Evolutionary conservation across 257 asterid species (phyloP).

Genomic region (Jaltomata sinuosa): DNA sequence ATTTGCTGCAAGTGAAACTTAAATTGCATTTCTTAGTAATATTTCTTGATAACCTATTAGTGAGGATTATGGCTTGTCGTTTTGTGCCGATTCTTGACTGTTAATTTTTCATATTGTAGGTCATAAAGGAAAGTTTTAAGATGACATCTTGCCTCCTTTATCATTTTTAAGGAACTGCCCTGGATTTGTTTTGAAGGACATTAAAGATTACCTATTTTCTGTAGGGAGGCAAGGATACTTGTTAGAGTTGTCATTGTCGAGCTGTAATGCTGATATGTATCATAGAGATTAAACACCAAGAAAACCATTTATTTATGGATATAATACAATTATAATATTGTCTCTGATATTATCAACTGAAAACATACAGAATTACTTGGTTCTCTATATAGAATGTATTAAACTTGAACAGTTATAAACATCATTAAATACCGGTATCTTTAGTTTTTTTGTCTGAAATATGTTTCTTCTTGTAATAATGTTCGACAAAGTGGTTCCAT

Average conservation of each 20-base stretch:
- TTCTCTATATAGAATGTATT: neutral
- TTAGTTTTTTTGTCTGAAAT: neutral
- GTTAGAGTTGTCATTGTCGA: neutral
- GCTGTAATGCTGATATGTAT: neutral
- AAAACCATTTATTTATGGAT: neutral
- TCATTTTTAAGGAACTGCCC: constrained; percentile 8
- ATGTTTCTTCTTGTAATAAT: neutral
- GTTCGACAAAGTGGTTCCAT: too few relatives aligned
- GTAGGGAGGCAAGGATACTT: neutral
- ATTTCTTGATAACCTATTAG: neutral
- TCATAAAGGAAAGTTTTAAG: constrained; percentile 5
- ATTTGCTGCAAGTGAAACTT: neutral
- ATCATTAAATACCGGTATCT: neutral
- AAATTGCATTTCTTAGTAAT: neutral
- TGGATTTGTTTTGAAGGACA: constrained; percentile 1
- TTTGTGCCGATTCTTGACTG: neutral
- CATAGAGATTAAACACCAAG: neutral
- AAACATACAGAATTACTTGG: neutral
- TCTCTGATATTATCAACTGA: neutral
- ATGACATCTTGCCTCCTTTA: neutral
- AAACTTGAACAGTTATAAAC: neutral
- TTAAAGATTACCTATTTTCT: neutral
- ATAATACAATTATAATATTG: neutral
- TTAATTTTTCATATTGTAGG: constrained; percentile 14
- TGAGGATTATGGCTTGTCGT: neutral